These are phyloP conservation scores for Conoideocrella luteorostrata DNA, from an alignment of 2,329 filamentous ascomycete genomes.

Conservation along the genomic window DNA sequence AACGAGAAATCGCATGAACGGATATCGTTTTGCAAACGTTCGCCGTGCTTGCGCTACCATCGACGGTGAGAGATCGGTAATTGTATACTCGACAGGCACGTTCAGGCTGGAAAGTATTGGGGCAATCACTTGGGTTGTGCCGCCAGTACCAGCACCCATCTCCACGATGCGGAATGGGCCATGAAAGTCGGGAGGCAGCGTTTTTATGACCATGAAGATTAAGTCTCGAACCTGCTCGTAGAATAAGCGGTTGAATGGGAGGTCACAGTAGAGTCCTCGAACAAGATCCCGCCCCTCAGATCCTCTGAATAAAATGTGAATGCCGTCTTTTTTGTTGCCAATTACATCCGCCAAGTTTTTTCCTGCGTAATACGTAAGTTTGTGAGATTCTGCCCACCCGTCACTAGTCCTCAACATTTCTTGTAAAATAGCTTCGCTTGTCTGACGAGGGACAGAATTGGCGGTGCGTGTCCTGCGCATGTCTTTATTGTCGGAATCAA, in stretches of 20 bases:
- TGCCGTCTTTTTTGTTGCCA: too few species aligned
- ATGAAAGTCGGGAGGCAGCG: too few species aligned
- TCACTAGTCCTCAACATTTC: too few species aligned
- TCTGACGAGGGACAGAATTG: too few species aligned
- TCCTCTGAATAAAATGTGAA: too few species aligned
- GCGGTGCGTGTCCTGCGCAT: too few species aligned
- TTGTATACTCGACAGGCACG: conserved; percentile 29
- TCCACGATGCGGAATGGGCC: conserved; percentile 27
- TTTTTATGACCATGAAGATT: conserved; percentile 12
- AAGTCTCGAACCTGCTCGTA: conserved; percentile 28
- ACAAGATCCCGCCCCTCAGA: conserved; percentile 28
- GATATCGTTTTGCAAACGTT: conserved; percentile 6
- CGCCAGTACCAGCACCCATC: conserved; percentile 19
- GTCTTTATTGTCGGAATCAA: too few species aligned
- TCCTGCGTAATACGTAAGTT: too few species aligned
- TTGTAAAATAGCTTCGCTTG: too few species aligned
- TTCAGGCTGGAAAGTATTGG: conserved; percentile 22
- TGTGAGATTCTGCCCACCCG: too few species aligned
- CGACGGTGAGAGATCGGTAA: conserved; percentile 29
- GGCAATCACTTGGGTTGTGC: conserved; percentile 25
- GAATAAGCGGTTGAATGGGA: conserved; percentile 25
- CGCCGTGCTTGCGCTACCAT: conserved; percentile 9
- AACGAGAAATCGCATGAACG: conserved; percentile 8
- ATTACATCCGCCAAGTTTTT: too few species aligned
- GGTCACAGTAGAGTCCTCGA: conserved; percentile 28